A percentile compares a stretch with the other conserved stretches of the same genome.
phyloP scores from a whole-genome alignment of 345 rosid species.

The Dimocarpus longan region DNA sequence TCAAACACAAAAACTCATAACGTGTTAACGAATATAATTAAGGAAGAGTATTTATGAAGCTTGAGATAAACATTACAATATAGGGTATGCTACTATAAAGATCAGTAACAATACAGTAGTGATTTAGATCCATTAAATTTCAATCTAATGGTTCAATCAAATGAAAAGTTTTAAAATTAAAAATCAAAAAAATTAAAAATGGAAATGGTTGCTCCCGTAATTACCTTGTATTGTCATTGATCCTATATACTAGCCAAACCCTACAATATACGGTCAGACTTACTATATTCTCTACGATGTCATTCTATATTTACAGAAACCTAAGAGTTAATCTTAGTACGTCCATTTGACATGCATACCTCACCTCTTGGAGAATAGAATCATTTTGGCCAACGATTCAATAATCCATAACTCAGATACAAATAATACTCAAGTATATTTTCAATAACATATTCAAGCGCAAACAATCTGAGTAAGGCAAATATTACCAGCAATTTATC shows the following conservation, averaged over 20 bases:
- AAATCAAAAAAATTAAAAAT: too few species aligned
- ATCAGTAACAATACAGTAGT: too few species aligned
- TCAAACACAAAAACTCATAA: not conserved
- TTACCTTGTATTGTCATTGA: too few species aligned
- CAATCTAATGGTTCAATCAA: too few species aligned
- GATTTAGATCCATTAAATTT: too few species aligned
- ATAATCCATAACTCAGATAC: not conserved
- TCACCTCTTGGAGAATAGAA: not conserved
- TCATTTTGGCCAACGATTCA: slow-evolving; percentile 1
- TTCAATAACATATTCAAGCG: not conserved
- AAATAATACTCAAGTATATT: not conserved
- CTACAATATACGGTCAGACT: not conserved
- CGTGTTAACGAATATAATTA: too few species aligned
- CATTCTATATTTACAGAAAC: not conserved
- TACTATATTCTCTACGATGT: not conserved
- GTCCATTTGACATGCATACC: not conserved
- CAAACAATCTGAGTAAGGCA: not conserved
- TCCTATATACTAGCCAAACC: too few species aligned
- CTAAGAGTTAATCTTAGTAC: not conserved
- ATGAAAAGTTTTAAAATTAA: too few species aligned
- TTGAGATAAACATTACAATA: not conserved
- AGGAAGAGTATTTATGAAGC: not conserved
- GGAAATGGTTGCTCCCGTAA: too few species aligned
- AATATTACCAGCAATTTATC: not conserved
- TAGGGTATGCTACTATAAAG: too few species aligned